Base-by-base conservation (phyloP, 2,329 filamentous ascomycete genomes). In the Xylogone sp. region DNA sequence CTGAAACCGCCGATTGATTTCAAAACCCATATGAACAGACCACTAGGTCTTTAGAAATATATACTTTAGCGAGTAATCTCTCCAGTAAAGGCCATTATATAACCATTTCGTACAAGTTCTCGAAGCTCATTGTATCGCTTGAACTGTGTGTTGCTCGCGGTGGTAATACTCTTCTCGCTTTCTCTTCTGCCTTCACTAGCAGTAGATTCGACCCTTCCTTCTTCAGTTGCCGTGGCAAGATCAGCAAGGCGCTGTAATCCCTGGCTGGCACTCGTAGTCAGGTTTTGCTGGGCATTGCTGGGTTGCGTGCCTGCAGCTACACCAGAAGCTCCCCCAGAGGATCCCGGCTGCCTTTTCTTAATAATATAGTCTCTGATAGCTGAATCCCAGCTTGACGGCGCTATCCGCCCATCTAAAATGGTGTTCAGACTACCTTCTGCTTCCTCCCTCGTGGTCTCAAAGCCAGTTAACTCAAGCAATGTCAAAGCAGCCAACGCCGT, bases 241-340 rank as follows among this genome's bases (percentile, higher is more conserved):
- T 86, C 81, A 7, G 82, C 83, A 8, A 86, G 69, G 53, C 79
- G 81, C 65, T 86, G 82, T 46, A 87, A 69, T 8, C 58, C 56
- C 45, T 63, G 59, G 31, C 52, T 59, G 6, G 62, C 57, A 39
- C 34, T 39, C n/a, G 34, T 18, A n/a, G 58, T 59, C 19, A 59
- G 49, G 46, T 56, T 56, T 27, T 61, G 53, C 45, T 59, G 51
- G 39, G 52, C 58, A 22, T 57, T 53, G 39, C 46, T 43, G 13
- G 42, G 18, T 43, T 52, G 39, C 7, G 48, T 18, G 24, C n/a
- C 34, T 39, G 24, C 19, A 16, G 20, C 20, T 34, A 27, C 66
- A 55, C 70, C 71, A 19, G 66, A 68, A 16, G 66, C 68, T 19
- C 65, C 71, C 62, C 67, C 59, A 16, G 66, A 68, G 18, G 65